Evolutionary conservation across 2,329 filamentous ascomycete genomes (phyloP).

Genomic region (Trichoderma brevicompactum): DNA sequence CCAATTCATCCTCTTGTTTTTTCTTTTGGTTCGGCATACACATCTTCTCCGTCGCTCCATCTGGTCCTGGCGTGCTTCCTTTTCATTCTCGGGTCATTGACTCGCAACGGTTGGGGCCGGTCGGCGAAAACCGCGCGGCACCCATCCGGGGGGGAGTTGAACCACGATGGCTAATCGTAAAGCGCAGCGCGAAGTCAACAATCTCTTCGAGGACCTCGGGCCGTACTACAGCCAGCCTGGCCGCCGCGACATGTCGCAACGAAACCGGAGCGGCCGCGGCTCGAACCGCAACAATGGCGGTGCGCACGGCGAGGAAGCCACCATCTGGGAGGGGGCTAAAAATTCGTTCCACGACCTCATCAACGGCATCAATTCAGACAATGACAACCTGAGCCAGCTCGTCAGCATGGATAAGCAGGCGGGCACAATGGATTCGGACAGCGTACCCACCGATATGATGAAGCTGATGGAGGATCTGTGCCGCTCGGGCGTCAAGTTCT

Average conservation of each 20-base stretch:
- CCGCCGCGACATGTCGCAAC: conserved; percentile 46
- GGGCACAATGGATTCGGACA: conserved; percentile 46
- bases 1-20: conserved; percentile 1
- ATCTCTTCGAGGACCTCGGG: conserved; percentile 43
- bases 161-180: conserved; percentile 42
- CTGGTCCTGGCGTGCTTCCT: conserved; percentile 3
- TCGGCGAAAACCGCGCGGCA: conserved; percentile 24
- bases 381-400: conserved; percentile 47
- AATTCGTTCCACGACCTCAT: conserved; percentile 47
- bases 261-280: conserved; percentile 51
- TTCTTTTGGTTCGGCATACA: conserved; percentile 6
- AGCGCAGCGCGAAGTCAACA: conserved; percentile 42
- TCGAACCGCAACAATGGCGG: conserved; percentile 51
- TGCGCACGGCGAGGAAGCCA: conserved; percentile 49
- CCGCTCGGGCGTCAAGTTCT: conserved; percentile 48
- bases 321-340: conserved; percentile 50
- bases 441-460: conserved; percentile 45
- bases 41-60: conserved; percentile 26
- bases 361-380: conserved; percentile 48
- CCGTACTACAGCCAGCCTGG: conserved; percentile 40
- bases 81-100: conserved; percentile 15
- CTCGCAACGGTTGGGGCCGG: conserved; percentile 22
- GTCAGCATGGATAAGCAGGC: conserved; percentile 48
- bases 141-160: neutral
- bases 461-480: conserved; percentile 50